A percentile compares a stretch with the other conserved stretches of the same genome.
These are phyloP conservation scores for Auricularia heimuer DNA, from an alignment of 768 basidiomycete genomes.

Conservation along the genomic window DNA sequence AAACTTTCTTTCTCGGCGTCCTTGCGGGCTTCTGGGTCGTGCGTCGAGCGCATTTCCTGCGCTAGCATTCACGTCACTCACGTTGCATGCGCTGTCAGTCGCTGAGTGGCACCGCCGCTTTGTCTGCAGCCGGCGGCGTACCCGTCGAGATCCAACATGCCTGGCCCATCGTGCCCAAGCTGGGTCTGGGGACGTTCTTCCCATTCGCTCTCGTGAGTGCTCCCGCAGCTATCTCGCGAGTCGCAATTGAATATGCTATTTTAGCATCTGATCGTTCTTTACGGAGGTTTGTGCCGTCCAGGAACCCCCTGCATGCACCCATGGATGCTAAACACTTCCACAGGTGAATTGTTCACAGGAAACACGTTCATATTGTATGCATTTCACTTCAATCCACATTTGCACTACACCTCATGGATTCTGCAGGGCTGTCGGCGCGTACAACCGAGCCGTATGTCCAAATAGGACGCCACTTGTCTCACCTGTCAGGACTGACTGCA, in stretches of 20 bases:
- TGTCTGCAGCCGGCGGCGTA: constrained; percentile 10
- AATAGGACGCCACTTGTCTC: neutral
- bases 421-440: neutral
- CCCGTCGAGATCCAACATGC: constrained; percentile 3
- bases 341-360: constrained; percentile 12
- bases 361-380: constrained; percentile 12
- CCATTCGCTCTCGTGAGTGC: constrained; percentile 9
- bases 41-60: neutral
- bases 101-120: constrained; percentile 11
- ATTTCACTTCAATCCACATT: neutral
- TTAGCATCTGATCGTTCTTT: constrained; percentile 9
- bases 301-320: too few species aligned
- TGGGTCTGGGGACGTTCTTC: constrained; percentile 11
- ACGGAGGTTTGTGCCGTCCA: constrained; percentile 5
- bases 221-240: neutral
- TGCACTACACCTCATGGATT: neutral
- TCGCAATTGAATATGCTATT: too few species aligned
- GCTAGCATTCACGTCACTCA: neutral
- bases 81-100: neutral
- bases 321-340: too few species aligned
- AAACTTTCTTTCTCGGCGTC: constrained; percentile 11
- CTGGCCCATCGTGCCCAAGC: constrained; percentile 13
- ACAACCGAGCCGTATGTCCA: neutral
- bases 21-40: constrained; percentile 13
- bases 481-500: neutral